Evolutionary conservation across 352 stramenopile species (phyloP).

Genomic region (Phytopythium boreale): DNA sequence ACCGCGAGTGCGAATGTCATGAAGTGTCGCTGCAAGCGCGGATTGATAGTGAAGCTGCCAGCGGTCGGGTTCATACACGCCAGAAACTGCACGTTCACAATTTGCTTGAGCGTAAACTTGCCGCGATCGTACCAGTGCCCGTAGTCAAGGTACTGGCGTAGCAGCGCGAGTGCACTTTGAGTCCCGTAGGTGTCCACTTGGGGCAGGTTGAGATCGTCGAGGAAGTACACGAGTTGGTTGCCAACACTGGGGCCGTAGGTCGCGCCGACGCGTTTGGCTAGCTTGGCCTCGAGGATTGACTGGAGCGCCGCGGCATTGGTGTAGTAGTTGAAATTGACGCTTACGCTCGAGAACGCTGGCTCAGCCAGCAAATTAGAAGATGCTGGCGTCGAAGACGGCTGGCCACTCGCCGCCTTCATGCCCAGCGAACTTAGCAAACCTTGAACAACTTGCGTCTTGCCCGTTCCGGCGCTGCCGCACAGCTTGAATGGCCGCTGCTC

Average conservation of each 20-base stretch:
- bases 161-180: slow-evolving; percentile 91
- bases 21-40: slow-evolving; percentile 94
- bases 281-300: slow-evolving; percentile 85
- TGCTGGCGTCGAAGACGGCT: slow-evolving; percentile 16
- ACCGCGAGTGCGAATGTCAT: slow-evolving; percentile 92
- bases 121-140: slow-evolving; percentile 92
- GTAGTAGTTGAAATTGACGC: slow-evolving; percentile 86
- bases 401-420: slow-evolving; percentile 13
- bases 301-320: slow-evolving; percentile 70
- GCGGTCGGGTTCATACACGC: slow-evolving; percentile 95
- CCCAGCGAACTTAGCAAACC: slow-evolving; percentile 54
- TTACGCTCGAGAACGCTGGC: slow-evolving; percentile 50
- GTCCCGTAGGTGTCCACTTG: slow-evolving; percentile 94
- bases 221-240: slow-evolving; percentile 92
- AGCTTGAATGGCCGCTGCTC: slow-evolving; percentile 94
- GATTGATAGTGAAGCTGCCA: slow-evolving; percentile 92
- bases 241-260: slow-evolving; percentile 81
- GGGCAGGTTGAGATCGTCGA: slow-evolving; percentile 96
- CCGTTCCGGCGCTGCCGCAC: slow-evolving; percentile 88
- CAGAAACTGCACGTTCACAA: slow-evolving; percentile 93
- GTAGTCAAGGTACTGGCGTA: slow-evolving; percentile 95
- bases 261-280: slow-evolving; percentile 84
- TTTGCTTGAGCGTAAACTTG: slow-evolving; percentile 93
- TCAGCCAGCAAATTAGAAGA: slow-evolving; percentile 13
- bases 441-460: slow-evolving; percentile 94